These are phyloP conservation scores for Ramularia endophylla DNA, from an alignment of 2,329 filamentous ascomycete genomes.

Conservation along the genomic window DNA sequence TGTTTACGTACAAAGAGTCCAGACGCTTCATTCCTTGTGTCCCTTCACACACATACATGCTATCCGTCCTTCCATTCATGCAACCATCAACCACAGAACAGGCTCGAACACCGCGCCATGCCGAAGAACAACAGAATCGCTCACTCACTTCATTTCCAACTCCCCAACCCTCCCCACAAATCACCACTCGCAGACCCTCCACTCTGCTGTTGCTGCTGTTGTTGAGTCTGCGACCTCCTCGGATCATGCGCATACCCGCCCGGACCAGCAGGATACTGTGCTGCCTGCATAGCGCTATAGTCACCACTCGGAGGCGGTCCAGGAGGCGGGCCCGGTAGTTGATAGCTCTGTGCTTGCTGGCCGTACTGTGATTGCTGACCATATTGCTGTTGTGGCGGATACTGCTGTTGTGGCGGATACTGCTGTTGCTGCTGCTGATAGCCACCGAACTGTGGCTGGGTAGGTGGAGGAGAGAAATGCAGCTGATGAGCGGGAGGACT, in stretches of 20 bases:
- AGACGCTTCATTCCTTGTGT: no score
- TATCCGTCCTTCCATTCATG: no score
- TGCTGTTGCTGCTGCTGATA: slow-evolving; percentile 52
- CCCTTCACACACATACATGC: no score
- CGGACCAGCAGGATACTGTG: slow-evolving; percentile 42
- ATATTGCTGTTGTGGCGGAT: slow-evolving; percentile 21
- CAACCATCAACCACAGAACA: no score
- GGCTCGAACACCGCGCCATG: no score
- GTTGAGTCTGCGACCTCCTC: slow-evolving; percentile 37
- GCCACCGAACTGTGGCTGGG: slow-evolving; percentile 41
- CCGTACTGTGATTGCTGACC: slow-evolving; percentile 21
- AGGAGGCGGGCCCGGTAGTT: slow-evolving; percentile 56
- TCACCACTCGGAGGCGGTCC: slow-evolving; percentile 53
- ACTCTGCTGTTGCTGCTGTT: slow-evolving; percentile 34
- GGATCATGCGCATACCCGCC: slow-evolving; percentile 51
- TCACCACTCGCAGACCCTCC: slow-evolving; percentile 4
- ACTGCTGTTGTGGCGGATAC: slow-evolving; percentile 21
- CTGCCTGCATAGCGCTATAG: slow-evolving; percentile 39
- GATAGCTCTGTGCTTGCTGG: slow-evolving; percentile 40
- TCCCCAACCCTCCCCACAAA: not conserved
- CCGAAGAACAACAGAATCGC: not conserved
- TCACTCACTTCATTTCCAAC: not conserved
- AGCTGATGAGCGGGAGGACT: slow-evolving; percentile 54
- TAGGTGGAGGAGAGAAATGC: slow-evolving; percentile 45
- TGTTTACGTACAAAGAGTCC: no score